Evolutionary conservation across 1,139 yeast species (phyloP).

Genomic region (Geotrichum carabidarum): DNA sequence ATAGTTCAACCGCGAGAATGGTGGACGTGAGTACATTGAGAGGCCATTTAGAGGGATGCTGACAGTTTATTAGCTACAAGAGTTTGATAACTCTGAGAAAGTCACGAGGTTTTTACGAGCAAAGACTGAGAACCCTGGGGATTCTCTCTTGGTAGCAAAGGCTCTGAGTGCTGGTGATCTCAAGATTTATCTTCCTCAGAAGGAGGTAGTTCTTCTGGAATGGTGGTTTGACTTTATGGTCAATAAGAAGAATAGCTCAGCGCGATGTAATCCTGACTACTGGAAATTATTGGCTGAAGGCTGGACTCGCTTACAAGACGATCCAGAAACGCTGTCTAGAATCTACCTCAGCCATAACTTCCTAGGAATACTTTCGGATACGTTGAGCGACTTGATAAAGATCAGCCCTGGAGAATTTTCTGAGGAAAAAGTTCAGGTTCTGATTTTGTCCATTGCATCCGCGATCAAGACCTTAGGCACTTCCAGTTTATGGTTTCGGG

Average conservation of each 20-base stretch:
- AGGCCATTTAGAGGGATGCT: background rate
- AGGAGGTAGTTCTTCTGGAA: conserved; percentile 55
- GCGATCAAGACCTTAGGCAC: conserved; percentile 16
- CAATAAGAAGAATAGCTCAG: conserved; percentile 19
- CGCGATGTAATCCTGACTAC: conserved; percentile 20
- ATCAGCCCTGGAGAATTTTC: background rate
- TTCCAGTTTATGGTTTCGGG: conserved; percentile 19
- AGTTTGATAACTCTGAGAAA: conserved; percentile 43
- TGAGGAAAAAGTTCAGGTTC: background rate
- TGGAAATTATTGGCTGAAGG: conserved; percentile 20
- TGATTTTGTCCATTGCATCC: conserved; percentile 2
- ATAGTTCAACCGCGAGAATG: conserved; percentile 2
- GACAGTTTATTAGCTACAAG: background rate
- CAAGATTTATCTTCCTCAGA: conserved; percentile 56
- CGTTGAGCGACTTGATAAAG: conserved; percentile 1
- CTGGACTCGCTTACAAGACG: conserved; percentile 15
- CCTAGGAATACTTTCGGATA: conserved; percentile 14
- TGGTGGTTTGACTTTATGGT: conserved; percentile 60
- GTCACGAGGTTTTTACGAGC: conserved; percentile 62
- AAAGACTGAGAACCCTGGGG: conserved; percentile 43
- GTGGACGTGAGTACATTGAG: conserved; percentile 12
- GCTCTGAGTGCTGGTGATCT: conserved; percentile 42
- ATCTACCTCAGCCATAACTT: conserved; percentile 18
- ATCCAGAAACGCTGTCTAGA: conserved; percentile 19
- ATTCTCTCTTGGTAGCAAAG: conserved; percentile 44